Evolutionary conservation across 1,139 yeast genomes (phyloP).

Genomic region (Yarrowia galli): DNA sequence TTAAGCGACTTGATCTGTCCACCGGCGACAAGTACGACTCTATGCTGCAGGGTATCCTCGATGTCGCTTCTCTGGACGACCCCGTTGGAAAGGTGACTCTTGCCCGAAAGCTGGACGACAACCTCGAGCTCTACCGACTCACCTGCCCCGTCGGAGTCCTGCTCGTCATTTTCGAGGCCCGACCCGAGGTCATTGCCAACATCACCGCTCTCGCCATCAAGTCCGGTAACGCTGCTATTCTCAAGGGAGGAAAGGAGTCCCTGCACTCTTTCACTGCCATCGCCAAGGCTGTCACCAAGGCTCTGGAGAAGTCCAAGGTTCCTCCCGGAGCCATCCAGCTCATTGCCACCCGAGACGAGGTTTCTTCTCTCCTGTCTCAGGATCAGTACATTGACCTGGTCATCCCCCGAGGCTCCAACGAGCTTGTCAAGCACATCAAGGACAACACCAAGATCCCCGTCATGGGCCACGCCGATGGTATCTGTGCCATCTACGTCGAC

Average conservation of each 20-base stretch:
- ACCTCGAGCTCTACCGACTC: conserved; percentile 77
- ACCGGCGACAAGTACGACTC: conserved; percentile 85
- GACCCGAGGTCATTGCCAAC: conserved; percentile 99
- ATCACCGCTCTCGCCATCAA: conserved; percentile 94
- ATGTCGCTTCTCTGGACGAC: conserved; percentile 86
- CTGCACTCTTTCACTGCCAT: conserved; percentile 81
- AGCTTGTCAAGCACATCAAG: conserved; percentile 84
- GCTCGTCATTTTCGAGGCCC: conserved; percentile 89
- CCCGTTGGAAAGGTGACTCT: conserved; percentile 88
- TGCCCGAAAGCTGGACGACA: conserved; percentile 86
- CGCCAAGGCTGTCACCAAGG: conserved; percentile 71
- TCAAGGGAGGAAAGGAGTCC: conserved; percentile 97
- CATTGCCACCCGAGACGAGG: conserved; percentile 88
- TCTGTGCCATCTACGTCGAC: conserved; percentile 87
- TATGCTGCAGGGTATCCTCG: conserved; percentile 93
- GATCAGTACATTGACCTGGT: conserved; percentile 93
- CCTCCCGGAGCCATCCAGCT: conserved; percentile 85
- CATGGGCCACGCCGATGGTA: conserved; percentile 98
- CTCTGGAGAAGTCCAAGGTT: conserved; percentile 67
- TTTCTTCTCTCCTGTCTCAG: conserved; percentile 79
- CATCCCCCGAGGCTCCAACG: conserved; percentile 96
- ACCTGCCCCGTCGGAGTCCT: conserved; percentile 96
- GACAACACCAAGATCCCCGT: conserved; percentile 92
- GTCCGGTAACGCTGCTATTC: conserved; percentile 89
- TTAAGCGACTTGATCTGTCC: conserved; percentile 83